Evolutionary conservation across 208 protist species (phyloP), one percentile per base, ranked within the genome.

Genomic region (Blastocrithidia nonstop): DNA sequence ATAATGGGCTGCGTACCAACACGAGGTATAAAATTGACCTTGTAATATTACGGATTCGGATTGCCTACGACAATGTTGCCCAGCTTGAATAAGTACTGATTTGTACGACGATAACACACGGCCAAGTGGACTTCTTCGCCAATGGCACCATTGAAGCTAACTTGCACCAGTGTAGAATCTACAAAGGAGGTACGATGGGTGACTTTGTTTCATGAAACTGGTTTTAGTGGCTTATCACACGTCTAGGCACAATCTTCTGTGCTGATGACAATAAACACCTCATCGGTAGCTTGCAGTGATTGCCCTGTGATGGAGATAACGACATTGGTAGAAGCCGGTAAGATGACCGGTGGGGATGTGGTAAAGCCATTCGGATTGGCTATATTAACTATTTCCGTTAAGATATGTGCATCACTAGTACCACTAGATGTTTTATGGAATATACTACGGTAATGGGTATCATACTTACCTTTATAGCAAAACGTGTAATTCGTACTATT

Each of bases 101-200:
- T 60, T 9, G 32, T 49, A 40, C 79, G 75, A 37, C 84, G 79
- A 63, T 89, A 93, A 51, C 84, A 93, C 25, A 93, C 59, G 4
- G 58, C 54, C 15, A 89, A 54, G 17, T 60, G 53, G 23, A 74
- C 47, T n/a, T 68, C 51, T 38, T 19, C 41, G 40, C 46, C 54
- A 35, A 84, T 59, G 3, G 64, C 1, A 7, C 41, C 27, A 20
- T 40, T 25, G 50, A 91, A 85, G 17, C 41, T 16, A 2, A 88
- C 26, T 32, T 50, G 27, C 22, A 87, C 47, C 17, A 61, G 58
- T 2, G 57, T 80, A 35, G 26, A 48, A 61, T 72, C 73, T 19
- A 69, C 51, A 39, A 67, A 55, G 22, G 19, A 37, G 33, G 56
- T 66, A 13, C 48, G 72, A 62, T 75, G 69, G 19, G 28, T 13